A percentile compares a stretch with the other conserved stretches of the same genome.
Conservation (phyloP, 176 grass and related monocot genomes). For the Cenchrus fungigraminus region DNA sequence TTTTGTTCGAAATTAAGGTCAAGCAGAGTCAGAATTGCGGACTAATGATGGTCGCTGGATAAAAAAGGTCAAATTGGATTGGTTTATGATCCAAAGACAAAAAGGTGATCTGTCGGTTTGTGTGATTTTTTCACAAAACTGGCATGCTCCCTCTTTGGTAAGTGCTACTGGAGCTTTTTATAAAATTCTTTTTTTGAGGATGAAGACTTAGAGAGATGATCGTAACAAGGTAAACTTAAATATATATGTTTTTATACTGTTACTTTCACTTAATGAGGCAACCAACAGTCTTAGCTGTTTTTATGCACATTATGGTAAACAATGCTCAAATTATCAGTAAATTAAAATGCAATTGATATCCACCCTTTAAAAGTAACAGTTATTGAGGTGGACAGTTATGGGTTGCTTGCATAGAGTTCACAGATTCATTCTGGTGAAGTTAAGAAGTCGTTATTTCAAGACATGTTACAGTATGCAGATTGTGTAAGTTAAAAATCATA, state of each 20-base stretch:
- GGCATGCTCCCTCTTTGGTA: background rate
- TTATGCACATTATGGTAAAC: slow-evolving; percentile 1
- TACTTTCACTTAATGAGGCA: background rate
- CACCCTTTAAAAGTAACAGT: background rate
- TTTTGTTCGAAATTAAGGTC: slow-evolving; percentile 12
- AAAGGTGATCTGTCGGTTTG: slow-evolving; percentile 8
- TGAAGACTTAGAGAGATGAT: background rate
- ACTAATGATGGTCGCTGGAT: background rate
- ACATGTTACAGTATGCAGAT: background rate
- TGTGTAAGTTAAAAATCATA: background rate
- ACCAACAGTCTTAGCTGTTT: background rate
- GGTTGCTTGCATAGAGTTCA: background rate
- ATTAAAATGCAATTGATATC: background rate
- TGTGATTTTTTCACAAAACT: slow-evolving; percentile 26
- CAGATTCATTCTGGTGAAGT: background rate
- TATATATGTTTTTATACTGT: background rate
- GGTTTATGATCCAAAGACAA: slow-evolving; percentile 16
- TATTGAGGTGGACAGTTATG: background rate
- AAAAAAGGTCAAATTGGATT: slow-evolving; percentile 11
- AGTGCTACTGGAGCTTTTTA: slow-evolving; percentile 16
- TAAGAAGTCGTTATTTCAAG: background rate
- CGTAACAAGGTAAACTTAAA: background rate
- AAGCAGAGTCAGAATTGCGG: background rate
- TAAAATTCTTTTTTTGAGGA: background rate
- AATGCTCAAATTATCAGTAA: background rate